A percentile compares a stretch with the other conserved stretches of the same genome.
Evolutionary conservation across 805 yeast species (phyloP).

Genomic region (Wickerhamiella lipophila): DNA sequence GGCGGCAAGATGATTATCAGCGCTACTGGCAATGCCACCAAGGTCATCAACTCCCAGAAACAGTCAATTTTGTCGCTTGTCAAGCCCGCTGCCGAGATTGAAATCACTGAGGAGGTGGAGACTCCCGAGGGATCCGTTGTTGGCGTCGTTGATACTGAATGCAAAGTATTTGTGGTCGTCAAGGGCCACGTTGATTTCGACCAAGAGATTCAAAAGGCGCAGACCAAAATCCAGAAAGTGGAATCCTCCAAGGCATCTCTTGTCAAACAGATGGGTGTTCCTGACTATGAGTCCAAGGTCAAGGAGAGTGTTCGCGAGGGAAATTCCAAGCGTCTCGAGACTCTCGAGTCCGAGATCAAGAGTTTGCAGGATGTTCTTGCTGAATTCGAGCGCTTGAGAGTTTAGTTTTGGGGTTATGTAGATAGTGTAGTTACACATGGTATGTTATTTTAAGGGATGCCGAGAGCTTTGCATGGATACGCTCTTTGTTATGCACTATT

Average conservation of each 20-base stretch:
- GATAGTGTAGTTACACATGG: no score
- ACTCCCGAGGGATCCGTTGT: constrained; percentile 88
- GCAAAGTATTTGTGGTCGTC: constrained; percentile 79
- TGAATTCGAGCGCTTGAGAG: constrained; percentile 44
- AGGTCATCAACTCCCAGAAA: constrained; percentile 54
- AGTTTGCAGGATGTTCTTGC: constrained; percentile 77
- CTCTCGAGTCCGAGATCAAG: constrained; percentile 72
- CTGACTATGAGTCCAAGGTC: constrained; percentile 81
- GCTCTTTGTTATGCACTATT: no score
- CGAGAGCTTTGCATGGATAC: no score
- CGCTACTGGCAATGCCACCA: constrained; percentile 38
- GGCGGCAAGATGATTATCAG: constrained; percentile 79
- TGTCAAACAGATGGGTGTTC: constrained; percentile 53
- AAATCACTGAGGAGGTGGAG: constrained; percentile 44
- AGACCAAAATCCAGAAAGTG: constrained; percentile 59
- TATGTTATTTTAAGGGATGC: no score
- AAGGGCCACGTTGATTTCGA: constrained; percentile 92
- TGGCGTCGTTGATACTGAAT: constrained; percentile 63
- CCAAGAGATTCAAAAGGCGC: constrained; percentile 74
- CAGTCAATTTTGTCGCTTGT: constrained; percentile 83
- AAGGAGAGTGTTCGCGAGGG: constrained; percentile 66
- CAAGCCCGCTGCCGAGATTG: constrained; percentile 71
- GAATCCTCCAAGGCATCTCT: constrained; percentile 46
- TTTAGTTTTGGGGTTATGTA: background rate
- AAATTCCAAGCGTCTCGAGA: constrained; percentile 55